A percentile compares a stretch with the other conserved stretches of the same genome.
Evolutionary conservation across 192 early-diverging fungal genomes (phyloP).

Genomic region (Coemansia sp.): DNA sequence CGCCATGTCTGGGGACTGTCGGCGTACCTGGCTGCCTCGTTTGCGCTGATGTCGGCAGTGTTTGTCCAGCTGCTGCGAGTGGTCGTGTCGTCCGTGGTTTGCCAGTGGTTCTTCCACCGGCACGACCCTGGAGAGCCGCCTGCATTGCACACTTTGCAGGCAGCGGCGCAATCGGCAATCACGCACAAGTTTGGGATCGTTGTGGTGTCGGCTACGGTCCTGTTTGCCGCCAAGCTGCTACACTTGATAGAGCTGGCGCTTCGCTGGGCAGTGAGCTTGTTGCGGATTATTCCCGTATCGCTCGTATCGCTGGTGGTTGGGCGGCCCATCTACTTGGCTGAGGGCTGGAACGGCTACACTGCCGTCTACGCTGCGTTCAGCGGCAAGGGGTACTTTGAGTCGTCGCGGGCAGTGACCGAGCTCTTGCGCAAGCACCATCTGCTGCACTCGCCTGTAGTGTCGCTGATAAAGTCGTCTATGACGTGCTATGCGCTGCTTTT

Average conservation of each 20-base stretch:
- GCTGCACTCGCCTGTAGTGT: conserved; percentile 45
- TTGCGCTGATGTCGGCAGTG: conserved; percentile 45
- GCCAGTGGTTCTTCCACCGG: conserved; percentile 52
- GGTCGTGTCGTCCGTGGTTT: conserved; percentile 35
- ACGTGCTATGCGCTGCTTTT: conserved; percentile 41
- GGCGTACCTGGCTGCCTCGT: conserved; percentile 24
- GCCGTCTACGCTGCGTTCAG: conserved; percentile 44
- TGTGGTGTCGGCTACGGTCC: conserved; percentile 26
- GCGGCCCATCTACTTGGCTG: conserved; percentile 29
- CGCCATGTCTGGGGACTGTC: conserved; percentile 18
- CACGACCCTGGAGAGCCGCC: conserved; percentile 44
- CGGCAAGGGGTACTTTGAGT: conserved; percentile 41
- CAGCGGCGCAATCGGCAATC: conserved; percentile 32
- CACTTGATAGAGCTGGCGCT: conserved; percentile 32
- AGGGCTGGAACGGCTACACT: conserved; percentile 36
- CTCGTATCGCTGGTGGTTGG: conserved; percentile 34
- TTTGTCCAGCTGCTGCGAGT: conserved; percentile 42
- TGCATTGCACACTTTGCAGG: conserved; percentile 42
- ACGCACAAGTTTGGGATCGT: conserved; percentile 41
- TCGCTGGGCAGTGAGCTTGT: conserved; percentile 29
- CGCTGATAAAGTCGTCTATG: conserved; percentile 44
- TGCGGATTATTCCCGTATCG: conserved; percentile 28
- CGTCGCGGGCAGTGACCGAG: conserved; percentile 18
- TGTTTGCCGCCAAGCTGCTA: conserved; percentile 28
- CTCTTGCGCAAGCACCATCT: conserved; percentile 35